Evolutionary conservation across 1,284 basidiomycete species (phyloP).

Genomic region (Malassezia obtusa): DNA sequence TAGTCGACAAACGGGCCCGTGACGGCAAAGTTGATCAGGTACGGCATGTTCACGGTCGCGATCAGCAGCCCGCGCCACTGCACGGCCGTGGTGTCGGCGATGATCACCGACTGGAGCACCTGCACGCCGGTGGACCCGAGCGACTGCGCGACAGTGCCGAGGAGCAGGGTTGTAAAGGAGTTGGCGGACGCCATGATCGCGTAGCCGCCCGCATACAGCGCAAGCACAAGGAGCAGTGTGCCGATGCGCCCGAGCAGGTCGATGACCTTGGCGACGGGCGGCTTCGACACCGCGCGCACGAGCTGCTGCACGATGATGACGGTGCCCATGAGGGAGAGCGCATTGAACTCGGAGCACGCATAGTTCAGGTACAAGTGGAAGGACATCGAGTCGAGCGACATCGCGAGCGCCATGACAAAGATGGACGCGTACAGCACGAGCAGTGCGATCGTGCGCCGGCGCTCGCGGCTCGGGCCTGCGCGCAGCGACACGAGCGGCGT

Average conservation of each 20-base stretch:
- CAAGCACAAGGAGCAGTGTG: slow-evolving; percentile 56
- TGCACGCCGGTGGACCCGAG: slow-evolving; percentile 47
- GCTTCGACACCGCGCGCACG: slow-evolving; percentile 61
- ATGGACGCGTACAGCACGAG: slow-evolving; percentile 47
- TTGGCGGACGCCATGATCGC: slow-evolving; percentile 61
- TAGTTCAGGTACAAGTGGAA: slow-evolving; percentile 51
- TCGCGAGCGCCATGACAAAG: slow-evolving; percentile 59
- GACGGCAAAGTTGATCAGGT: slow-evolving; percentile 55
- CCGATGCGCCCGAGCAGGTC: slow-evolving; percentile 57
- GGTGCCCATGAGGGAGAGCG: slow-evolving; percentile 49
- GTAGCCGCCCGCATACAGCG: slow-evolving; percentile 54
- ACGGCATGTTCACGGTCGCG: slow-evolving; percentile 56
- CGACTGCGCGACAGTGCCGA: slow-evolving; percentile 54
- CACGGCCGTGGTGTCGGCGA: slow-evolving; percentile 67
- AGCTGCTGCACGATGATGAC: slow-evolving; percentile 45
- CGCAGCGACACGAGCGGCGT: slow-evolving; percentile 15
- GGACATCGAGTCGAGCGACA: slow-evolving; percentile 55
- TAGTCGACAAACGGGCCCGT: slow-evolving; percentile 61
- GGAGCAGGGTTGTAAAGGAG: slow-evolving; percentile 54
- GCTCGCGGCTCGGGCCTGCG: background rate
- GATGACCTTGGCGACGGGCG: slow-evolving; percentile 67
- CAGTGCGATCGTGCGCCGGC: slow-evolving; percentile 5
- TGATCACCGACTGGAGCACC: slow-evolving; percentile 52
- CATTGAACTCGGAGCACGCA: slow-evolving; percentile 43
- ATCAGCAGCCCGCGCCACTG: slow-evolving; percentile 67